These are phyloP conservation scores for Zygosaccharomyces kombuchaensis DNA, from an alignment of 805 yeast species.

Conservation along the genomic window DNA sequence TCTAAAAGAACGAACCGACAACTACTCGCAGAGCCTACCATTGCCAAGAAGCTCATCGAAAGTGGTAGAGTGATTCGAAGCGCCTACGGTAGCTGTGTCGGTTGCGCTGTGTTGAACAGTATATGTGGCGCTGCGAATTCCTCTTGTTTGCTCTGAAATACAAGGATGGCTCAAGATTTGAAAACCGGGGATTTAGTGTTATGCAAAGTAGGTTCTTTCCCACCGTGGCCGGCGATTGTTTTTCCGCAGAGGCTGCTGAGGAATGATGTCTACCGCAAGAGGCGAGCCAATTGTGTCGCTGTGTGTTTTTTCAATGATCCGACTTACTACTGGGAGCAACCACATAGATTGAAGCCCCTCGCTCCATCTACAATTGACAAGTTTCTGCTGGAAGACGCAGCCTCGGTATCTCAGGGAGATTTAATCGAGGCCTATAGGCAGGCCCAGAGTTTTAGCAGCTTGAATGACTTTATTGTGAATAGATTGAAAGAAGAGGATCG, in stretches of 20 bases:
- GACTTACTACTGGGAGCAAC: constrained; percentile 35
- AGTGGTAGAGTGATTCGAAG: neutral
- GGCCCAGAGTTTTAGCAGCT: constrained; percentile 23
- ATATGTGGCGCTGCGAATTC: neutral
- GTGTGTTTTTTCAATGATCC: constrained; percentile 37
- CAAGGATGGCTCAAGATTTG: constrained; percentile 15
- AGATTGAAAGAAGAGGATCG: constrained; percentile 28
- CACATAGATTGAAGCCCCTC: constrained; percentile 23
- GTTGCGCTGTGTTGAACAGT: neutral
- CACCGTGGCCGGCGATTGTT: constrained; percentile 37
- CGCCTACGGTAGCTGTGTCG: neutral
- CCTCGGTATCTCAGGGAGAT: constrained; percentile 17
- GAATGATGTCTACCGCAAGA: constrained; percentile 27
- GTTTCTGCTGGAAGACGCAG: constrained; percentile 18
- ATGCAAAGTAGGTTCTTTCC: constrained; percentile 35
- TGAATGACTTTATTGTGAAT: constrained; percentile 24
- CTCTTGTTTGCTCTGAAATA: neutral
- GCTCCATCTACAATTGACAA: constrained; percentile 13
- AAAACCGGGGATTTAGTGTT: constrained; percentile 34
- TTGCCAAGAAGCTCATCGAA: neutral
- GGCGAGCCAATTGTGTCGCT: constrained; percentile 27
- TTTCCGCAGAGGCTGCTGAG: constrained; percentile 32
- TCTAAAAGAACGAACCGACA: neutral
- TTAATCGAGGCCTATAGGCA: constrained; percentile 29
- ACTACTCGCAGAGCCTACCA: neutral